A percentile compares a stretch with the other conserved stretches of the same genome.
Evolutionary conservation across 495 filamentous ascomycete species (phyloP).

Genomic region (Penicillium longicatenatum): DNA sequence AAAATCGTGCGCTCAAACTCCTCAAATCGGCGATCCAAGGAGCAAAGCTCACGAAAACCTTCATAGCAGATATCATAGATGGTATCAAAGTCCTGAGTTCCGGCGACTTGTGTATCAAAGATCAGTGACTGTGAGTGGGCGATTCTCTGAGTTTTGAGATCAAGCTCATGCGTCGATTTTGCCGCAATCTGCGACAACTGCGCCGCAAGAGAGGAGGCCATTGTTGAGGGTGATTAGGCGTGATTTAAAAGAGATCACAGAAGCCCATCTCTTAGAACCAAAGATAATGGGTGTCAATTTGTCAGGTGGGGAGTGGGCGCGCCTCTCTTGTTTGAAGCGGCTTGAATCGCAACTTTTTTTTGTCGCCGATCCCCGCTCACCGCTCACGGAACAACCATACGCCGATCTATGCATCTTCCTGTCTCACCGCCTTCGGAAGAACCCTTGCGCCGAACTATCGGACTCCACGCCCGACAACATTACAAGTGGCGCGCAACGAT

Average conservation of each 20-base stretch:
- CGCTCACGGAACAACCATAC: constrained; percentile 21
- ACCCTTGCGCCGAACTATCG: constrained; percentile 12
- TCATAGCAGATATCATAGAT: constrained; percentile 84
- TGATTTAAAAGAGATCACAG: constrained; percentile 11
- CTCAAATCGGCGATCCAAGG: constrained; percentile 73
- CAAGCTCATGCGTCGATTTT: constrained; percentile 74
- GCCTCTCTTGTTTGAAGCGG: neutral
- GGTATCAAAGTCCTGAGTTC: constrained; percentile 82
- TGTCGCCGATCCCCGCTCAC: constrained; percentile 14
- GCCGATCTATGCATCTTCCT: neutral
- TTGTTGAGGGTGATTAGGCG: constrained; percentile 34
- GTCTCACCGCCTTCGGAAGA: constrained; percentile 19
- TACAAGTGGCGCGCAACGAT: constrained; percentile 30
- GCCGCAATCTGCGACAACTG: constrained; percentile 80
- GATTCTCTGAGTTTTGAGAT: constrained; percentile 85
- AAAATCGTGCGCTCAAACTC: constrained; percentile 74
- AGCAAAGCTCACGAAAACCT: constrained; percentile 87
- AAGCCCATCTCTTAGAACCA: constrained; percentile 17
- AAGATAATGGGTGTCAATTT: neutral
- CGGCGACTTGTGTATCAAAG: constrained; percentile 79
- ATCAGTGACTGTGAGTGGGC: constrained; percentile 90
- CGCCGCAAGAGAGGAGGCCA: constrained; percentile 76
- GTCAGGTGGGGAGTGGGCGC: constrained; percentile 8
- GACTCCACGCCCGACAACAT: constrained; percentile 14
- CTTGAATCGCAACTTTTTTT: constrained; percentile 36